Evolutionary conservation across 148 eudicot genomes (phyloP), one percentile per base, ranked within the genome.

Genomic region (Silene uniflora): DNA sequence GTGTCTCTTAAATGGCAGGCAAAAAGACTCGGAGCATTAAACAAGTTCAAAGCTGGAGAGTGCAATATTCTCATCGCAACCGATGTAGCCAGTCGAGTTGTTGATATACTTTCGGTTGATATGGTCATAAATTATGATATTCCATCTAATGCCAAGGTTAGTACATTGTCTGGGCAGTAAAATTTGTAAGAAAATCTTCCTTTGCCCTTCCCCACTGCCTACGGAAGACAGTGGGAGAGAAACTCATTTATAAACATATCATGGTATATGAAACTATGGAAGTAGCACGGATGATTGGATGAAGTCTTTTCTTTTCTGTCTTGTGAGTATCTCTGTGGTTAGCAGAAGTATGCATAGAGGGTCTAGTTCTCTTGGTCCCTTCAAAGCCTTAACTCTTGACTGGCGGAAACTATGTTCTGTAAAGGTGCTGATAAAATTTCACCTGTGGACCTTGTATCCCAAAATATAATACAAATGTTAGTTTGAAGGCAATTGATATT

Each of bases 11-110:
- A n/a, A n/a, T n/a, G n/a, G n/a, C n/a, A n/a, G n/a, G n/a, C n/a
- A n/a, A n/a, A n/a, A n/a, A n/a, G n/a, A n/a, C n/a, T n/a, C n/a
- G n/a, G n/a, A n/a, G n/a, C n/a, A n/a, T n/a, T n/a, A n/a, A n/a
- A n/a, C n/a, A n/a, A n/a, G 90, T 95, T 72, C n/a, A n/a, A n/a
- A n/a, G n/a, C n/a, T n/a, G n/a, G n/a, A n/a, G n/a, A n/a, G n/a
- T n/a, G n/a, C n/a, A 91, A 87, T 78, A 83, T 90, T 72, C 89
- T 93, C 66, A 78, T 91, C 62, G 89, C 95, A 82, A 93, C 98
- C 47, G 93, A 91, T 85, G 93, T 93, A 75, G 95, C 93, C 29
- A 90, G 98, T 79, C 90, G 97, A 83, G 98, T 95, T 55, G 91
- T 90, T 72, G 98, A 93, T 86, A 93, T 93, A 76, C 95, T 89